A percentile compares a stretch with the other conserved stretches of the same genome.
phyloP scores from a whole-genome alignment of 257 asterid genomes.

The Lithospermum erythrorhizon region DNA sequence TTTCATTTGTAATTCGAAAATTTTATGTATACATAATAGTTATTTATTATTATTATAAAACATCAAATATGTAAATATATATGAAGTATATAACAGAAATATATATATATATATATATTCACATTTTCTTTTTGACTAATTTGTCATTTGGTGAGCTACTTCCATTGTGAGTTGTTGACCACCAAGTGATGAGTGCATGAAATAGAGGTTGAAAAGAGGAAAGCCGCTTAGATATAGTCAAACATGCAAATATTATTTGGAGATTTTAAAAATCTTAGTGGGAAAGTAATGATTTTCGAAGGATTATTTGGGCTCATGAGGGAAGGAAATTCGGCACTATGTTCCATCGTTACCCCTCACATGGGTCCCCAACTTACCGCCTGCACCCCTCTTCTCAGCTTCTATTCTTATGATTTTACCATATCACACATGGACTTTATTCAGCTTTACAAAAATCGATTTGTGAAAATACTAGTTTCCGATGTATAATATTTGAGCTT shows the following conservation, averaged over 20 bases:
- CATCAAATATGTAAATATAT: too few relatives aligned
- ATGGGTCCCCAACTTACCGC: conserved; percentile 15
- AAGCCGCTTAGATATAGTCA: conserved; percentile 11
- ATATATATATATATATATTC: not conserved
- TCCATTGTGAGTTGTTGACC: not conserved
- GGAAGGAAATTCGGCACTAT: conserved; percentile 16
- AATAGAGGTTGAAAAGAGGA: not conserved
- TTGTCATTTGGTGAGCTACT: not conserved
- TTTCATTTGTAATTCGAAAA: too few relatives aligned
- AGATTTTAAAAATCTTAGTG: conserved; percentile 6
- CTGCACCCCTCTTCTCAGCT: not conserved
- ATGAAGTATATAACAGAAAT: too few relatives aligned
- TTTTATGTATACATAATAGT: too few relatives aligned
- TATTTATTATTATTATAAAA: too few relatives aligned
- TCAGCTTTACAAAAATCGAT: too few relatives aligned
- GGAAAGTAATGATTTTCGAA: conserved; percentile 19
- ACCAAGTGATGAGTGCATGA: not conserved
- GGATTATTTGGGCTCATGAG: conserved; percentile 17
- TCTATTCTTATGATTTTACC: not conserved
- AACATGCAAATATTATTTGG: not conserved
- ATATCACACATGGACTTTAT: not conserved
- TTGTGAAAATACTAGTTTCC: too few relatives aligned
- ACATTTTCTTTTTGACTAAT: not conserved
- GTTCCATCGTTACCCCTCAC: conserved; percentile 35
- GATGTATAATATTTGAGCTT: too few relatives aligned